A percentile compares a stretch with the other conserved stretches of the same genome.
Evolutionary conservation across 768 basidiomycete genomes (phyloP).

Genomic region (Boletus pseudo-olivaceus): DNA sequence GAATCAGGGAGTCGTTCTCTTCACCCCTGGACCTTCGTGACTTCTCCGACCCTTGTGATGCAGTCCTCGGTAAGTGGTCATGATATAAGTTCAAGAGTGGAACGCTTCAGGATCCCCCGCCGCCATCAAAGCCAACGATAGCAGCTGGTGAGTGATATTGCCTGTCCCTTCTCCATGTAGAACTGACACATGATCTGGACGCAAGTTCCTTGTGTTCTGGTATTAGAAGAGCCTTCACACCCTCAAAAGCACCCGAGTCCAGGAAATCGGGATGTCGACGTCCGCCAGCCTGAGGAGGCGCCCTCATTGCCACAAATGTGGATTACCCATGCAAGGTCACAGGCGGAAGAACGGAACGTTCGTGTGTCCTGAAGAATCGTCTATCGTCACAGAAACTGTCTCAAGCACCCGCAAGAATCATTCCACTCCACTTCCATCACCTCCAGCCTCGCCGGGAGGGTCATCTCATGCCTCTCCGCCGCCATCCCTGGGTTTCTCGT

Average conservation of each 20-base stretch:
- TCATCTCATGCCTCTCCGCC: constrained; percentile 20
- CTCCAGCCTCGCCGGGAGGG: constrained; percentile 25
- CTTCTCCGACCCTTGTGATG: constrained; percentile 4
- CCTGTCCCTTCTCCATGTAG: background rate
- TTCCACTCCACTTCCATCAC: constrained; percentile 24
- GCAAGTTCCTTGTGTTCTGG: background rate
- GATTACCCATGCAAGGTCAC: constrained; percentile 32
- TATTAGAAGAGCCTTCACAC: background rate
- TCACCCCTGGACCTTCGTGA: constrained; percentile 1
- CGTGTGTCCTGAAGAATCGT: constrained; percentile 24
- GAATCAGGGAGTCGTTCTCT: constrained; percentile 18
- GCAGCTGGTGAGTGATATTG: constrained; percentile 24
- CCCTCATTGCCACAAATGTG: constrained; percentile 35
- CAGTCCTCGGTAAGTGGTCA: constrained; percentile 1
- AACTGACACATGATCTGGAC: constrained; percentile 2
- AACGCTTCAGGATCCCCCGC: constrained; percentile 11
- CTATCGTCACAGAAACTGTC: constrained; percentile 13
- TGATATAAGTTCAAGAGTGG: constrained; percentile 24
- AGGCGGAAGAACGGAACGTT: constrained; percentile 30
- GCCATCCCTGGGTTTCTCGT: constrained; percentile 12
- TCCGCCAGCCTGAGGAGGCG: constrained; percentile 30
- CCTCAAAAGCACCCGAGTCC: constrained; percentile 1
- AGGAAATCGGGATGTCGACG: constrained; percentile 22
- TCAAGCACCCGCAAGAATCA: constrained; percentile 16
- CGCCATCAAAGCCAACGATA: constrained; percentile 23